phyloP scores from a whole-genome alignment of 768 basidiomycete species.

The Rhodosporidiobolus odoratus region DNA sequence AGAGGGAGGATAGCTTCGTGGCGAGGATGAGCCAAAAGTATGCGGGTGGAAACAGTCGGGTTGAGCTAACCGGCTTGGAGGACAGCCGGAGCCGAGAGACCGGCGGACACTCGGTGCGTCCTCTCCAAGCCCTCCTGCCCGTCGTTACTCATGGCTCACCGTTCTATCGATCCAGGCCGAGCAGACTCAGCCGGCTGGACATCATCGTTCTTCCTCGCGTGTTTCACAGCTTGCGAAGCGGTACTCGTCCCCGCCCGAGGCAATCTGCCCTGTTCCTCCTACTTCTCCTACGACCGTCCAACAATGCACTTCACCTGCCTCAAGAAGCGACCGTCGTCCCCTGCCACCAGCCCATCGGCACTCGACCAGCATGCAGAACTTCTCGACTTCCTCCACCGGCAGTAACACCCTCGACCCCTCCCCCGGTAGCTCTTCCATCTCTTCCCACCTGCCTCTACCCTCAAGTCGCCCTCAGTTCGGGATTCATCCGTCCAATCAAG shows the following conservation, averaged over 20 bases:
- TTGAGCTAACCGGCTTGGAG: too few relatives aligned
- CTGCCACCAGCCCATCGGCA: background rate
- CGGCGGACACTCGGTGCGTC: background rate
- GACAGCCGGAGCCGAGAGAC: background rate
- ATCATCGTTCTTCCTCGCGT: slow-evolving; percentile 26
- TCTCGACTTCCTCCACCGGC: background rate
- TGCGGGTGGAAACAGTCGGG: background rate
- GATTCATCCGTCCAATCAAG: background rate
- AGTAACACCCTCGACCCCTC: background rate
- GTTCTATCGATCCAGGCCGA: background rate
- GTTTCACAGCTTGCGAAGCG: slow-evolving; percentile 32
- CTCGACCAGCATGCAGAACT: background rate
- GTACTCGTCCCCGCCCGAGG: slow-evolving; percentile 18
- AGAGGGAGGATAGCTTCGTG: slow-evolving; percentile 29
- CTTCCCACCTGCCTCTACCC: background rate
- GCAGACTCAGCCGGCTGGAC: too few relatives aligned
- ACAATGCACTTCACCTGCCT: too few relatives aligned
- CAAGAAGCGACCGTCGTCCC: background rate
- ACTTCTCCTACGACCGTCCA: background rate
- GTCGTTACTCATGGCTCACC: too few relatives aligned
- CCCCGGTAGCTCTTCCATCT: background rate
- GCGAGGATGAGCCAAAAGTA: slow-evolving; percentile 35
- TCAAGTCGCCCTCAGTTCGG: background rate
- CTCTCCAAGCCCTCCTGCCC: background rate
- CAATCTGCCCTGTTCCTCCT: background rate